A percentile compares a stretch with the other conserved stretches of the same genome.
phyloP scores from a whole-genome alignment of 2,329 filamentous ascomycete species.

The Aspergillus clavatus region DNA sequence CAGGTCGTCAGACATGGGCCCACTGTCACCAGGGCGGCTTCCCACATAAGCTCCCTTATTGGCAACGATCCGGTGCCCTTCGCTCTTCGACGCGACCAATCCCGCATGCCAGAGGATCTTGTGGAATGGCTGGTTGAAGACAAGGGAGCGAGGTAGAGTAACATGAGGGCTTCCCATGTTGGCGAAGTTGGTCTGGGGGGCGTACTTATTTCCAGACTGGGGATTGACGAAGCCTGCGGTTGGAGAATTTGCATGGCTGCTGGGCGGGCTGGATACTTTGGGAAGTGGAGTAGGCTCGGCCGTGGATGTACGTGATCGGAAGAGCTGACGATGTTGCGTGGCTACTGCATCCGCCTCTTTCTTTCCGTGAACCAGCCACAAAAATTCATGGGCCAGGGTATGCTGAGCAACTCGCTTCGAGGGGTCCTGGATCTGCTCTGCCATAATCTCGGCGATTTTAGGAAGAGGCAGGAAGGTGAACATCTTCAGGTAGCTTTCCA shows the following conservation, averaged over 20 bases:
- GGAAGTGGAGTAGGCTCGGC: constrained; percentile 32
- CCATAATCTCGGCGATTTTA: constrained; percentile 64
- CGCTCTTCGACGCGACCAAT: constrained; percentile 47
- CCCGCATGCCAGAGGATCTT: constrained; percentile 50
- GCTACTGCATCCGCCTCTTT: constrained; percentile 60
- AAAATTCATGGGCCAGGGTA: constrained; percentile 72
- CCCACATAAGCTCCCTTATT: constrained; percentile 50
- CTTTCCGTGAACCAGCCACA: constrained; percentile 71
- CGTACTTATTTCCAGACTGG: constrained; percentile 36
- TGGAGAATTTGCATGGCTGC: constrained; percentile 17
- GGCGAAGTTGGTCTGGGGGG: constrained; percentile 36
- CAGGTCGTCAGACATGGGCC: constrained; percentile 42
- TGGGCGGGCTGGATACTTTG: constrained; percentile 14
- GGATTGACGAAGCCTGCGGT: constrained; percentile 24
- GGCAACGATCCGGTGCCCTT: constrained; percentile 48
- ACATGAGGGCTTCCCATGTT: constrained; percentile 37
- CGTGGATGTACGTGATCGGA: constrained; percentile 33
- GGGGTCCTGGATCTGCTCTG: constrained; percentile 62
- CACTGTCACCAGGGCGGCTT: constrained; percentile 35
- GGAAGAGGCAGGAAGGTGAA: constrained; percentile 80
- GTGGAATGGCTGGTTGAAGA: constrained; percentile 46
- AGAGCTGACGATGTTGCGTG: constrained; percentile 49
- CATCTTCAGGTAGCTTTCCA: constrained; percentile 76
- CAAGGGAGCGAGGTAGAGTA: constrained; percentile 47
- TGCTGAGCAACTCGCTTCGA: constrained; percentile 76